Evolutionary conservation across 352 stramenopile genomes (phyloP).

Genomic region (Peronosclerospora sorghi): DNA sequence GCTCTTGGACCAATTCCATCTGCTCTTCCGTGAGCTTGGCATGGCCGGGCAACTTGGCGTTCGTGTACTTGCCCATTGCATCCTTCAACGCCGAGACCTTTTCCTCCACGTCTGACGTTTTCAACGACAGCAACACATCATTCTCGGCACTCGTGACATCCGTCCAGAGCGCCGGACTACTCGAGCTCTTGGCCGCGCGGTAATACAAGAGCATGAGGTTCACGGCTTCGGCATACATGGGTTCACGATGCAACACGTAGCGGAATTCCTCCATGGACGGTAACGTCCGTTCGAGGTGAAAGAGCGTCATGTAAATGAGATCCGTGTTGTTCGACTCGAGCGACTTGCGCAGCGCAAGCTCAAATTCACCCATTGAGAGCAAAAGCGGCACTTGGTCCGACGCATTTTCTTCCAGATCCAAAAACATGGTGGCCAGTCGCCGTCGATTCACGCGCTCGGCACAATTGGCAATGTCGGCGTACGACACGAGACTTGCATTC

Average conservation of each 20-base stretch:
- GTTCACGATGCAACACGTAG: slow-evolving; percentile 59
- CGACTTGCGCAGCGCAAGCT: slow-evolving; percentile 82
- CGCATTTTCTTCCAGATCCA: slow-evolving; percentile 82
- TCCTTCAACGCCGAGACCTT: slow-evolving; percentile 60
- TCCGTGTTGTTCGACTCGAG: slow-evolving; percentile 85
- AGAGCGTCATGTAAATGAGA: slow-evolving; percentile 83
- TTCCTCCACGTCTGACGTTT: slow-evolving; percentile 48
- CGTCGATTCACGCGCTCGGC: slow-evolving; percentile 72
- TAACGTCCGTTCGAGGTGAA: slow-evolving; percentile 74
- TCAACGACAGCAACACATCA: slow-evolving; percentile 61
- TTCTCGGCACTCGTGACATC: slow-evolving; percentile 62
- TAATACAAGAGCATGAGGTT: slow-evolving; percentile 76
- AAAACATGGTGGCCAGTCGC: slow-evolving; percentile 82
- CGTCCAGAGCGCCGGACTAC: slow-evolving; percentile 43
- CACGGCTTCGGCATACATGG: slow-evolving; percentile 59
- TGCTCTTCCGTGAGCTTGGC: slow-evolving; percentile 81
- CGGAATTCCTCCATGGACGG: slow-evolving; percentile 75
- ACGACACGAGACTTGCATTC: slow-evolving; percentile 66
- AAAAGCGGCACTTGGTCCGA: slow-evolving; percentile 83
- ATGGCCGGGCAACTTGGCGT: slow-evolving; percentile 46
- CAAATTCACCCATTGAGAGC: slow-evolving; percentile 86
- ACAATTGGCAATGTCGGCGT: slow-evolving; percentile 75
- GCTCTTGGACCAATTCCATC: slow-evolving; percentile 78
- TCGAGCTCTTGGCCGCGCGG: slow-evolving; percentile 56
- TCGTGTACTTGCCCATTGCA: slow-evolving; percentile 48